Percentiles rank a stretch among this genome's conserved stretches.
Evolutionary conservation across 495 filamentous ascomycete genomes (phyloP).

Genomic region (Aspergillus haitiensis): DNA sequence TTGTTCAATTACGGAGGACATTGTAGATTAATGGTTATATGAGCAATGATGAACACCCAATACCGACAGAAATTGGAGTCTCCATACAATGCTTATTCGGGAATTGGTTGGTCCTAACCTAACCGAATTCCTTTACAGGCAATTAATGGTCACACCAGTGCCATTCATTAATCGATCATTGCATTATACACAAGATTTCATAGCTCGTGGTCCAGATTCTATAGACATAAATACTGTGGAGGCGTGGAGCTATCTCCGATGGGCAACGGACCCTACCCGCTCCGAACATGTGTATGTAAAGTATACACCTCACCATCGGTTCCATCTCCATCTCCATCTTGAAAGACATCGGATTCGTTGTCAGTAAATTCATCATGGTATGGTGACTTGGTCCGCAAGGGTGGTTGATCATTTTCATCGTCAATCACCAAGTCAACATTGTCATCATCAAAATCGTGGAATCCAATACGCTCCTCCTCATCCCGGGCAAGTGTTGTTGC

Average conservation of each 20-base stretch:
- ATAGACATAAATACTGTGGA: constrained; percentile 17
- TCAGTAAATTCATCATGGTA: constrained; percentile 58
- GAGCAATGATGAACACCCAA: no score
- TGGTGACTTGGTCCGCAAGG: constrained; percentile 27
- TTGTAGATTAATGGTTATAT: no score
- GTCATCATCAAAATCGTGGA: constrained; percentile 45
- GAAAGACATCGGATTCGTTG: constrained; percentile 52
- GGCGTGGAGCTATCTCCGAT: not conserved
- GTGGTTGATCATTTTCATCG: constrained; percentile 38
- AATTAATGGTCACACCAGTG: no score
- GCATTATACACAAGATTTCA: constrained; percentile 5
- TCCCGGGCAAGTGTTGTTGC: constrained; percentile 48
- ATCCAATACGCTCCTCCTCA: constrained; percentile 52
- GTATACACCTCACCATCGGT: constrained; percentile 44
- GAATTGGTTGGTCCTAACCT: no score
- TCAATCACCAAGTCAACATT: constrained; percentile 44
- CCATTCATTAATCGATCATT: constrained; percentile 2
- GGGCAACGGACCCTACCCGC: constrained; percentile 7
- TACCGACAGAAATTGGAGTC: no score
- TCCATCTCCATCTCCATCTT: constrained; percentile 45
- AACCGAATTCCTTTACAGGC: no score
- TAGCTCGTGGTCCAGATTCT: constrained; percentile 17
- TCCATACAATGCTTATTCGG: no score
- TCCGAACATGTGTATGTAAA: constrained; percentile 46
- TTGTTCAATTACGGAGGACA: no score